Conservation (phyloP, 495 filamentous ascomycete species). For the Tirmania nivea region DNA sequence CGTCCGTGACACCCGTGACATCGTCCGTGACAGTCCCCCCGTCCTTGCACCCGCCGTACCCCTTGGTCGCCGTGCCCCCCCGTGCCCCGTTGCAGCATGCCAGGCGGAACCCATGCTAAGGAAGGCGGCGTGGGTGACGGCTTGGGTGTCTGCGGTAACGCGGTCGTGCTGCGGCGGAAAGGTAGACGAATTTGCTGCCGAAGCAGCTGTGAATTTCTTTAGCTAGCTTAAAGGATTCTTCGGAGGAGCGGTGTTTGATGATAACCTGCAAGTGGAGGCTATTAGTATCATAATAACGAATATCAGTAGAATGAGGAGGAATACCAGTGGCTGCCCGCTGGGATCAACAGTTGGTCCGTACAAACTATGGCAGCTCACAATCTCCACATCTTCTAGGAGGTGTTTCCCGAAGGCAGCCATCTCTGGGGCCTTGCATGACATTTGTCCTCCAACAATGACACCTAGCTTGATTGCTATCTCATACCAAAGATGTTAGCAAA, state of each 20-base stretch:
- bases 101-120: conserved; percentile 93
- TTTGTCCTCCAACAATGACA: conserved; percentile 91
- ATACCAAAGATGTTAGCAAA: not conserved
- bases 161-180: conserved; percentile 80
- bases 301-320: conserved; percentile 2
- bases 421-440: conserved; percentile 94
- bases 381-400: conserved; percentile 72
- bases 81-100: conserved; percentile 53
- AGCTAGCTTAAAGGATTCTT: conserved; percentile 54
- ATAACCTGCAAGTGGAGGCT: conserved; percentile 33
- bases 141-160: conserved; percentile 95
- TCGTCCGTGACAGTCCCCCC: too few species aligned
- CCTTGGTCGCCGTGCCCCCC: too few species aligned
- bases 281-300: not conserved
- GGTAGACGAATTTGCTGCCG: conserved; percentile 57
- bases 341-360: conserved; percentile 84
- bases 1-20: too few species aligned
- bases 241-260: conserved; percentile 74
- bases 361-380: conserved; percentile 89
- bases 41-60: too few species aligned
- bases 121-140: conserved; percentile 92
- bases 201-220: conserved; percentile 63
- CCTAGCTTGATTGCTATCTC: conserved; percentile 65
- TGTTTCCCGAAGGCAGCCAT: conserved; percentile 80
- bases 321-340: conserved; percentile 64